A percentile compares a stretch with the other conserved stretches of the same genome.
These are phyloP conservation scores for Candida dubliniensis DNA, from an alignment of 1,139 yeast species.

Conservation along the genomic window DNA sequence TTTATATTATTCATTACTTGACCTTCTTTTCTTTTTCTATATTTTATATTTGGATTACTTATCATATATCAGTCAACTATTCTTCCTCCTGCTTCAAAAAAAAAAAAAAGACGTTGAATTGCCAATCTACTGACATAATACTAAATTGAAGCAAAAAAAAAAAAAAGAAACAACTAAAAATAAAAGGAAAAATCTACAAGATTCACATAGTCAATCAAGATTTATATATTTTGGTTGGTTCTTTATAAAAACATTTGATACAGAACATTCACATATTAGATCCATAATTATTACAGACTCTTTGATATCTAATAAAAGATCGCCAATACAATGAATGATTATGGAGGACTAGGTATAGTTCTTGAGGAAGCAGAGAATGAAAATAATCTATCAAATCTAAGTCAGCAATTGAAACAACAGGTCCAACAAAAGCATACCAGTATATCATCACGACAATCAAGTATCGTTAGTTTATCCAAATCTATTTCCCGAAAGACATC, in stretches of 20 bases:
- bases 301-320: neutral
- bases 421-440: conserved; percentile 6
- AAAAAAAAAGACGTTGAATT: no score
- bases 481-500: conserved; percentile 6
- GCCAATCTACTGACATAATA: neutral
- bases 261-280: neutral
- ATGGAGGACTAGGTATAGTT: conserved; percentile 33
- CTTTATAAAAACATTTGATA: neutral
- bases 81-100: no score
- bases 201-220: neutral
- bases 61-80: no score
- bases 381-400: conserved; percentile 4
- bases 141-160: neutral
- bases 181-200: neutral
- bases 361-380: conserved; percentile 25
- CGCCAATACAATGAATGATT: conserved; percentile 12
- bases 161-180: neutral
- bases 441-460: conserved; percentile 8
- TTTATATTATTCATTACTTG: no score
- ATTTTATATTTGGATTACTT: neutral
- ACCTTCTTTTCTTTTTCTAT: neutral
- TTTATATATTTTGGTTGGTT: neutral
- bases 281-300: no score
- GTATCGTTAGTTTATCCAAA: conserved; percentile 8
- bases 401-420: conserved; percentile 1